Evolutionary conservation across 371 early-diverging fungal species (phyloP), one percentile per base, ranked within the genome.

Genomic region (Apophysomyces variabilis): DNA sequence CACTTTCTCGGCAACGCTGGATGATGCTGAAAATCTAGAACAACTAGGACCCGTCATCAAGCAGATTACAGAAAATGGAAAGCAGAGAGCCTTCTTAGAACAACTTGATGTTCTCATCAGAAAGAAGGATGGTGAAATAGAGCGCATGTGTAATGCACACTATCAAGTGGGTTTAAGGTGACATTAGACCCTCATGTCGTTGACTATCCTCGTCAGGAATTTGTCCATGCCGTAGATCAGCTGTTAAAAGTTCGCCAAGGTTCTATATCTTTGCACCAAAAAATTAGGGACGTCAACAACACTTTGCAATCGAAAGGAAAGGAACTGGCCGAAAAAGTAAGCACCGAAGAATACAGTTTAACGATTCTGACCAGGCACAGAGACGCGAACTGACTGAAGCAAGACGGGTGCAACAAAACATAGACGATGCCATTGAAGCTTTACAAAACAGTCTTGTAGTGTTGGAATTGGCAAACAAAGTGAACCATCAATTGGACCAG

Each of bases 41-140:
- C 94, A 94, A 69, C 82, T 94, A 3, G 94, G 94, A 0, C 94
- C 94, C 35, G 86, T 92, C 60, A 94, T 98, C 76, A 95, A 95
- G 74, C 92, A 93, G 13, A 92, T 97, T 56, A 91, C 94, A 66
- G 90, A 93, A 57, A 84, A 92, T 63, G 91, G 92, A 61, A 90
- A 91, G 70, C 92, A 96, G 72, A 90, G 91, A 50, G 87, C 90
- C 18, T 97, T 97, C 70, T 75, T 93, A 13, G 94, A 96, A 47
- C 94, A 95, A 47, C 85, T 99, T 8, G 85, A 87, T 58, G 56
- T 82, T 57, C 92, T 97, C 64, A 90, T 95, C 16, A 75, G 86
- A 47, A 87, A 89, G 65, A 97, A 97, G 70, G 98, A 98, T 72
- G 85, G 87, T n/a, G 99, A 99, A 78, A 99, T 99, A 69, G 97